Percentiles rank a stretch among this genome's conserved stretches.
These are phyloP conservation scores for Phialemoniopsis sp. DNA, from an alignment of 2,329 filamentous ascomycete species.

Conservation along the genomic window DNA sequence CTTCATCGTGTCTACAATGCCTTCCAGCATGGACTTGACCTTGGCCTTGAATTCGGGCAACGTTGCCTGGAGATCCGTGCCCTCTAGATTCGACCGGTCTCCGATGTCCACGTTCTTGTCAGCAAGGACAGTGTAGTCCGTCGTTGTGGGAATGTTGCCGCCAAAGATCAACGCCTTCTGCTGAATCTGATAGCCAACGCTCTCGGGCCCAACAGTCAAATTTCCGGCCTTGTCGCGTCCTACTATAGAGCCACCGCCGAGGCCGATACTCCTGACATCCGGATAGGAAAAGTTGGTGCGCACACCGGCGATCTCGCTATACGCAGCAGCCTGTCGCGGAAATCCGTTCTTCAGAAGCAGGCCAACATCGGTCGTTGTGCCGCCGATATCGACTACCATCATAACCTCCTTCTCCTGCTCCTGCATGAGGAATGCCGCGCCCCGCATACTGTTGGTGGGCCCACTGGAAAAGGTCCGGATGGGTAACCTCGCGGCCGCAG, in stretches of 20 bases:
- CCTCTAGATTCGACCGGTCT: slow-evolving; percentile 26
- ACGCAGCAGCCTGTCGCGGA: slow-evolving; percentile 58
- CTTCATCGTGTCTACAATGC: slow-evolving; percentile 58
- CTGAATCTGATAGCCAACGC: slow-evolving; percentile 54
- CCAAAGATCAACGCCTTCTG: slow-evolving; percentile 53
- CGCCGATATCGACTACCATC: slow-evolving; percentile 64
- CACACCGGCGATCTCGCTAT: slow-evolving; percentile 58
- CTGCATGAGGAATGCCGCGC: slow-evolving; percentile 53
- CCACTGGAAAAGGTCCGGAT: slow-evolving; percentile 60
- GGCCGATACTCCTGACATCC: slow-evolving; percentile 55
- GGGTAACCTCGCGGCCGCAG: slow-evolving; percentile 49
- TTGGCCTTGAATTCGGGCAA: slow-evolving; percentile 29
- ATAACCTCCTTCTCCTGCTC: slow-evolving; percentile 26
- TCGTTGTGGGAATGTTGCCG: slow-evolving; percentile 52
- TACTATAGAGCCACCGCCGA: slow-evolving; percentile 55
- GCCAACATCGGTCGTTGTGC: slow-evolving; percentile 63
- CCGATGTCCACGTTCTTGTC: slow-evolving; percentile 33
- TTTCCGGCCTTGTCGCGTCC: slow-evolving; percentile 20
- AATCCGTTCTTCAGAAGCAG: slow-evolving; percentile 58
- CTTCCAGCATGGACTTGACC: slow-evolving; percentile 49
- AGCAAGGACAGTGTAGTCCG: slow-evolving; percentile 43
- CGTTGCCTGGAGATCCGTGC: slow-evolving; percentile 20
- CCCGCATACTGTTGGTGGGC: slow-evolving; percentile 60
- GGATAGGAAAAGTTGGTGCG: slow-evolving; percentile 57
- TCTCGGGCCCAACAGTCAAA: slow-evolving; percentile 54